Base-by-base conservation (phyloP, 192 early-diverging fungal genomes). In the Linnemannia schmuckeri region DNA sequence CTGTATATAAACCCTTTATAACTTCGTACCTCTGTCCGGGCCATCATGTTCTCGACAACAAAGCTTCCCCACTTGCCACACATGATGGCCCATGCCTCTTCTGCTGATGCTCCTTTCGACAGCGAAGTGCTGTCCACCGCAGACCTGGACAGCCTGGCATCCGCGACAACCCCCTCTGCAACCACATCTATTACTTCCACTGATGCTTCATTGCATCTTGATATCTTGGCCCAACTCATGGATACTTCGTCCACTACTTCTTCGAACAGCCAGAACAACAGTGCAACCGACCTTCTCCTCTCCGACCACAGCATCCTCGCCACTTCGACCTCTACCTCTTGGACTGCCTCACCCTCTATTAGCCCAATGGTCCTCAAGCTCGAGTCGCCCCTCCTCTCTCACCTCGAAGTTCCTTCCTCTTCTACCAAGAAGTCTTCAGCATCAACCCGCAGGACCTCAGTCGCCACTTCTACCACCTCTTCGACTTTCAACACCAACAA, bases 51-150 rank as follows among this genome's bases (percentile, higher is more conserved):
- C 71, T 87, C 85, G 79, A 87, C 79, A 76, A 87, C 85, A 35
- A 66, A 66, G 78, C 72, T 78, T 69, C 74, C 80, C 33, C 73
- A 52, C 22, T 78, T 81, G 85, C 79, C 85, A 75, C 57, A 81
- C 85, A 87, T 87, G 85, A 81, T 87, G 85, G 85, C 85, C 85
- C 85, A 87, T 87, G 85, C 85, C 79, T 87, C 85, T 87, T 87
- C 85, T 81, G 85, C 85, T 87, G 85, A 77, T 76, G 85, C 80
- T 81, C 85, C 85, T 52, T 78, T 81, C 35, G 80, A 87, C 85
- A 87, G 85, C 61, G 85, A 87, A 87, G 84, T 87, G 52, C 52
- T 61, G 85, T 87, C 85, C 85, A 81, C 18, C 76, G 85, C 85
- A 87, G 85, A 87, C 85, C 79, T 87, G 85, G 85, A 87, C 85